These are phyloP conservation scores for Phialophora expanda DNA, from an alignment of 2,329 filamentous ascomycete genomes.

Conservation along the genomic window DNA sequence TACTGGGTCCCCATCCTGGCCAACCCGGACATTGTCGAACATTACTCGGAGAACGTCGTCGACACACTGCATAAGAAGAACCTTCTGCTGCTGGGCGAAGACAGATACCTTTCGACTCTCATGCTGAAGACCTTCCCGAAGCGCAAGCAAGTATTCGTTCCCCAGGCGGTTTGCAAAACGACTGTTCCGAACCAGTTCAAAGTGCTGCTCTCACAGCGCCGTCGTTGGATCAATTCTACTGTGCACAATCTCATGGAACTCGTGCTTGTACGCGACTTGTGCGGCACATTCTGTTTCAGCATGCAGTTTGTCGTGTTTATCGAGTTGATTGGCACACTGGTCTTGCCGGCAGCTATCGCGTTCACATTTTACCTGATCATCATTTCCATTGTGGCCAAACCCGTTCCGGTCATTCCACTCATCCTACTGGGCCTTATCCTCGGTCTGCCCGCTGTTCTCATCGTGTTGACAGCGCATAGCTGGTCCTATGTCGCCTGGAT, in stretches of 20 bases:
- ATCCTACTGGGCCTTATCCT: constrained; percentile 88
- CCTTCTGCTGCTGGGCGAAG: constrained; percentile 84
- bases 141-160: constrained; percentile 97
- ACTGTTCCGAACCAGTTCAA: constrained; percentile 92
- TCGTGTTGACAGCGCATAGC: constrained; percentile 90
- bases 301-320: constrained; percentile 99
- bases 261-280: constrained; percentile 91
- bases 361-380: constrained; percentile 97
- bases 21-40: constrained; percentile 97
- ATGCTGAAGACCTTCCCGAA: constrained; percentile 99
- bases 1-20: constrained; percentile 99
- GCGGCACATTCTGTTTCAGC: constrained; percentile 98
- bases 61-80: constrained; percentile 99
- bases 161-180: constrained; percentile 98
- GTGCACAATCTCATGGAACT: constrained; percentile 99
- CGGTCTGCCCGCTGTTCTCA: constrained; percentile 88
- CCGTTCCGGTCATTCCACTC: constrained; percentile 85
- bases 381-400: constrained; percentile 78
- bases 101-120: constrained; percentile 92
- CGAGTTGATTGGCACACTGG: constrained; percentile 90
- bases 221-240: constrained; percentile 99
- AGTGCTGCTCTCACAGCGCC: constrained; percentile 89
- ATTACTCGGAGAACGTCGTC: constrained; percentile 98
- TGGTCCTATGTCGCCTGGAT: constrained; percentile 95
- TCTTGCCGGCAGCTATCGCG: constrained; percentile 91